Base-by-base conservation (phyloP, 208 protist species). In the Phytomonas sp. region DNA sequence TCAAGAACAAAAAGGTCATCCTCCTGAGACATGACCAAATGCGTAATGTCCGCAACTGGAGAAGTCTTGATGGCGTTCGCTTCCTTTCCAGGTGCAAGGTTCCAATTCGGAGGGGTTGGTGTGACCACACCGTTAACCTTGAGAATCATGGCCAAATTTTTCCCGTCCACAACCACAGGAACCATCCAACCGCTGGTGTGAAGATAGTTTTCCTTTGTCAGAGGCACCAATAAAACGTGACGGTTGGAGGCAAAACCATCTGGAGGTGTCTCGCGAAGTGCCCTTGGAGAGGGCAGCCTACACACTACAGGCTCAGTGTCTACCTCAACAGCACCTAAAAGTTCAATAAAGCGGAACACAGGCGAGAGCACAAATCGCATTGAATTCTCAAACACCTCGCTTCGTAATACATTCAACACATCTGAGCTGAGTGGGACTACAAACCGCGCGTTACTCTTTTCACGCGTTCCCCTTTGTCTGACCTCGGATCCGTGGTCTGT, bases 261-360 rank as follows among this genome's bases (percentile, higher is more conserved):
- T 15, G 43, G 34, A 0, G 85, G 78, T 4, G 62, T 36, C 61
- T 91, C 75, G 26, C 76, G 76, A 51, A 84, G 20, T 26, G 78
- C 81, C 3, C 63, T 56, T 26, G 86, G 84, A 0, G 84, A 76
- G 0, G 90, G 83, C 62, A 95, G 73, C 20, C 77, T 84, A n/a
- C 82, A 91, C 60, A 68, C 34, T 26, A 95, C 37, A n/a, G 46
- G 76, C 0, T 20, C 20, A 36, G 83, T 91, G 43, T 87, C 80
- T 26, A 95, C 87, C 20, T 34, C 59, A 13, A 95, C 87, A 13
- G 83, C 90, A 0, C 90, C 90, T 2, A 95, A 64, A n/a, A 95
- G 30, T 37, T 93, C 84, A 46, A 91, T 46, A 61, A 87, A 89
- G 26, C 77, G 69, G 67, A 88, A 91, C 17, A 83, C 63, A 20